Conservation (phyloP, 2,329 filamentous ascomycete species). For the Onygena corvina region DNA sequence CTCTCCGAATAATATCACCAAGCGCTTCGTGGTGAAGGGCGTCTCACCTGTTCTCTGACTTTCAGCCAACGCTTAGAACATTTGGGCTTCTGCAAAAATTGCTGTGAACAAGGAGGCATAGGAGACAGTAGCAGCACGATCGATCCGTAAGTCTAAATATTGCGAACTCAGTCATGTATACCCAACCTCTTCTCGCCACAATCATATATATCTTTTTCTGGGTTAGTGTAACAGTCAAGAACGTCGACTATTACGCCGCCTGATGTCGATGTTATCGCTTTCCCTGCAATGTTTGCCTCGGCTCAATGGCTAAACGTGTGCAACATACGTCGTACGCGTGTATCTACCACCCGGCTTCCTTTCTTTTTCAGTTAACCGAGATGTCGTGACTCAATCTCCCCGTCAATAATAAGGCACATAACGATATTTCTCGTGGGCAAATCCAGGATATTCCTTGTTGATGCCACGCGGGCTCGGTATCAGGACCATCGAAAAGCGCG, state of each 20-base stretch:
- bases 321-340: neutral
- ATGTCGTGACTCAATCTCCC: neutral
- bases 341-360: neutral
- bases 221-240: neutral
- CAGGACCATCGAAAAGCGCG: too few species aligned
- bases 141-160: too few species aligned
- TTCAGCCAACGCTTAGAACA: too few species aligned
- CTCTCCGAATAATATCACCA: too few species aligned
- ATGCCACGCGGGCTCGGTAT: constrained; percentile 3
- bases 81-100: too few species aligned
- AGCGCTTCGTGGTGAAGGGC: too few species aligned
- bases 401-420: constrained; percentile 8
- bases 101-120: too few species aligned
- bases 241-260: neutral
- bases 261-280: neutral
- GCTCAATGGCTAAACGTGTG: neutral
- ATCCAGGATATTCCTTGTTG: constrained; percentile 6
- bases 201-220: neutral
- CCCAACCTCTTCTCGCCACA: neutral
- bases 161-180: too few species aligned
- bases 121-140: too few species aligned
- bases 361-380: neutral
- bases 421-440: neutral
- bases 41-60: too few species aligned
- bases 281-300: neutral